Evolutionary conservation across 2,329 filamentous ascomycete genomes (phyloP).

Genomic region (Talaromyces piceae): DNA sequence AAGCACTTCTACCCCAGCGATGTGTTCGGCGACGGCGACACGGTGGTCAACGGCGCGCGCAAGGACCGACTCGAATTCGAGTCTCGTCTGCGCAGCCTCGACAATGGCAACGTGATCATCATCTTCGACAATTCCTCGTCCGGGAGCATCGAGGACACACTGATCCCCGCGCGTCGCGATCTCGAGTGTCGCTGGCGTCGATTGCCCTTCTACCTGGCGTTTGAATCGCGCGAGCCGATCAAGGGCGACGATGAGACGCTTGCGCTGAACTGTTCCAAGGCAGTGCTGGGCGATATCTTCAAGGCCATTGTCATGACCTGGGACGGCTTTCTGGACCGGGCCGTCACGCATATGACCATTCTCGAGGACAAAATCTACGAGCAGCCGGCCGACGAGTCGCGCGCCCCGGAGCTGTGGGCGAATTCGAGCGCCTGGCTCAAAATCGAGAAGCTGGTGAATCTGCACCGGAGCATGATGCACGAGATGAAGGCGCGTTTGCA

Average conservation of each 20-base stretch:
- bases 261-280: slow-evolving; percentile 43
- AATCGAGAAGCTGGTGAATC: slow-evolving; percentile 45
- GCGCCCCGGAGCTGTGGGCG: slow-evolving; percentile 46
- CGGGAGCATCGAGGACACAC: slow-evolving; percentile 41
- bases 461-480: slow-evolving; percentile 42
- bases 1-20: slow-evolving; percentile 42
- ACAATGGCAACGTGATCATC: slow-evolving; percentile 46
- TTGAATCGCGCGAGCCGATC: slow-evolving; percentile 30
- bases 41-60: slow-evolving; percentile 17
- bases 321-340: slow-evolving; percentile 40
- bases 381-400: slow-evolving; percentile 45
- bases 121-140: slow-evolving; percentile 47
- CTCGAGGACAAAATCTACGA: slow-evolving; percentile 48
- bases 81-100: slow-evolving; percentile 37
- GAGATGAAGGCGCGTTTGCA: slow-evolving; percentile 39
- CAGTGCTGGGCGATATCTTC: slow-evolving; percentile 45
- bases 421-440: slow-evolving; percentile 47
- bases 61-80: slow-evolving; percentile 23
- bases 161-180: slow-evolving; percentile 44
- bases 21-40: slow-evolving; percentile 33
- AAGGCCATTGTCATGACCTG: slow-evolving; percentile 40
- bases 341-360: slow-evolving; percentile 44
- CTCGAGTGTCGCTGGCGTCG: slow-evolving; percentile 48
- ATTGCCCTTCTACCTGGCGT: slow-evolving; percentile 43
- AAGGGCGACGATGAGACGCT: slow-evolving; percentile 36